Evolutionary conservation across 2,329 filamentous ascomycete genomes (phyloP), one percentile per base, ranked within the genome.

Genomic region (Cordyceps cicadae): DNA sequence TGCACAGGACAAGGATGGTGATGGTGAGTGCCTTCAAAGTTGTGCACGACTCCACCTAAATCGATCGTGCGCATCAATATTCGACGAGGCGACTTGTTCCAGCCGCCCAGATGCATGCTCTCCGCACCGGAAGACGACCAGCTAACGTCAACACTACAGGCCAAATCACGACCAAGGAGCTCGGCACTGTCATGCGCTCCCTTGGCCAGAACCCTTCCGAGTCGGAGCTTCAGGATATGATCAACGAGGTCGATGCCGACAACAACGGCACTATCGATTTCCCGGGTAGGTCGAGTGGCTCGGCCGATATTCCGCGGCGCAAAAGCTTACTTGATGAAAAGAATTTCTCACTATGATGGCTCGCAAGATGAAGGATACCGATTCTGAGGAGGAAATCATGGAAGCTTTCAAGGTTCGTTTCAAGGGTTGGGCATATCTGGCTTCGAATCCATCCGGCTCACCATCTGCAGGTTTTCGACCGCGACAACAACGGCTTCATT

Each of bases 341-440:
- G 90, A 94, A 73, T 94, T 94, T 77, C 81, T 94, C 64, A 94
- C 90, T 65, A 94, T 94, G 90, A 94, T 94, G 90, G 90, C 90
- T 63, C 86, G 90, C 71, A 94, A 94, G 80, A 94, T 94, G 90
- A 93, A 93, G 82, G 90, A 93, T 70, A 94, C 90, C 67, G 90
- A 94, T 72, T 93, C 89, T 54, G 90, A 94, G 77, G 90, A 94
- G 78, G 90, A 94, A 75, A 94, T 94, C 68, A 86, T 90, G 69
- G 90, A 93, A 75, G 89, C 89, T 15, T 93, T 93, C 84, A 92
- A 92, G 82, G 88, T 90, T 59, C 17, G 64, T 63, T n/a, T n/a
- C 21, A 9, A 29, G 17, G 3, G 12, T 24, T 5, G 14, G 11
- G 3, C 19, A 19, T 37, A 19, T 14, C 17, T 37, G 19, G 15